Conservation (phyloP, 441 rosid genomes). For the Brassica balearica region DNA sequence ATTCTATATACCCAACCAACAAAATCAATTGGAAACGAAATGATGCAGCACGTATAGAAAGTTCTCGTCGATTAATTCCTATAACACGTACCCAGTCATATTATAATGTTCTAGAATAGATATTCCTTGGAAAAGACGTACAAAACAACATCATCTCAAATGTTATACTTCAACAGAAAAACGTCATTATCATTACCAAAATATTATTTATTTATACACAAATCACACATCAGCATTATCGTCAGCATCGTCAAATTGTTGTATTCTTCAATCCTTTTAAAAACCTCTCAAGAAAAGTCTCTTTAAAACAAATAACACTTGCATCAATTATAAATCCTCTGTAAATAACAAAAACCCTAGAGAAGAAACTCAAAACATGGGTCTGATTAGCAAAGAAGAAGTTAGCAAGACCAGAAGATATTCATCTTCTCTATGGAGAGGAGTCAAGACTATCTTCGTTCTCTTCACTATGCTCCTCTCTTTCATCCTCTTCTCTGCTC, state of each 20-base stretch:
- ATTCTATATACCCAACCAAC: background rate
- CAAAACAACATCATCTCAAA: slow-evolving; percentile 15
- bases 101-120: slow-evolving; percentile 20
- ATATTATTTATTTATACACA: slow-evolving; percentile 1
- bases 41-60: background rate
- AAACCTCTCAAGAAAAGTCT: slow-evolving; percentile 15
- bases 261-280: slow-evolving; percentile 24
- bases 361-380: slow-evolving; percentile 38
- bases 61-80: background rate
- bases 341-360: slow-evolving; percentile 28
- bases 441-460: slow-evolving; percentile 80
- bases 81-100: background rate
- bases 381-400: slow-evolving; percentile 66
- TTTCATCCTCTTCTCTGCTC: slow-evolving; percentile 83
- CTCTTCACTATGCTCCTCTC: slow-evolving; percentile 74
- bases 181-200: slow-evolving; percentile 15
- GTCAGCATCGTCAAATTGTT: slow-evolving; percentile 36
- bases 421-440: slow-evolving; percentile 52
- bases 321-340: slow-evolving; percentile 30
- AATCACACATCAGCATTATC: slow-evolving; percentile 34
- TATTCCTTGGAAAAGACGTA: slow-evolving; percentile 38
- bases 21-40: background rate
- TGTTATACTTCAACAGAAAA: slow-evolving; percentile 18
- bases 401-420: slow-evolving; percentile 38
- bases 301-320: slow-evolving; percentile 28